Base-by-base conservation (phyloP, 768 basidiomycete genomes). In the Agaricus sinodeliciosus region DNA sequence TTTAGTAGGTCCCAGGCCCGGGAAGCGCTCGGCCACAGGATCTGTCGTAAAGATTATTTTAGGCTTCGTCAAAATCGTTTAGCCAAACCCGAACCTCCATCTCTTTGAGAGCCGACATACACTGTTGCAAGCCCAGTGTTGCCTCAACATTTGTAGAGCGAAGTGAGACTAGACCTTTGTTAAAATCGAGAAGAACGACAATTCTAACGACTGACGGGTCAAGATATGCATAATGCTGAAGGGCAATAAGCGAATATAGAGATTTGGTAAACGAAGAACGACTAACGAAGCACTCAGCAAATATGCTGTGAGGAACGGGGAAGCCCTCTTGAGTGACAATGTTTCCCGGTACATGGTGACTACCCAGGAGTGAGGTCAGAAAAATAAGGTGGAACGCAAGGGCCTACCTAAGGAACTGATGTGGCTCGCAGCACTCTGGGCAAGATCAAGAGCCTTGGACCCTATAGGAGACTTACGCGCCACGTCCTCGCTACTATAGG, bases 221-320 rank as follows among this genome's bases (percentile, higher is more conserved):
- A 87, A 69, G 40, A 88, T 77, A 60, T 90, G 87, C 87, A 89
- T 87, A 59, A 90, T 85, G 26, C 88, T 89, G 62, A 18, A 51
- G 42, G n/a, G 55, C 52, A 9, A 43, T 55, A 48, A 58, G 49
- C 58, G 61, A 55, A 40, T 34, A 44, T 50, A 2, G 9, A 15
- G 37, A 15, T 44, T 47, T 36, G 19, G 43, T 44, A 54, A 13
- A 4, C 55, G 36, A 34, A 40, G 26, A 49, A 31, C 16, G 8
- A 69, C 85, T 59, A 65, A 90, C 87, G 85, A 82, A 51, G 87
- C 81, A 57, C 77, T 78, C 27, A 90, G 75, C 18, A 89, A 71
- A 66, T 84, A 86, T 8, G 84, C 80, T 8, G 84, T 80, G 50
- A 87, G 63, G 65, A 87, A 82, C 2, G 88, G 77, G 1, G 87